A percentile compares a stretch with the other conserved stretches of the same genome.
phyloP scores from a whole-genome alignment of 2,329 filamentous ascomycete genomes.

The Pseudopyricularia cyperi region DNA sequence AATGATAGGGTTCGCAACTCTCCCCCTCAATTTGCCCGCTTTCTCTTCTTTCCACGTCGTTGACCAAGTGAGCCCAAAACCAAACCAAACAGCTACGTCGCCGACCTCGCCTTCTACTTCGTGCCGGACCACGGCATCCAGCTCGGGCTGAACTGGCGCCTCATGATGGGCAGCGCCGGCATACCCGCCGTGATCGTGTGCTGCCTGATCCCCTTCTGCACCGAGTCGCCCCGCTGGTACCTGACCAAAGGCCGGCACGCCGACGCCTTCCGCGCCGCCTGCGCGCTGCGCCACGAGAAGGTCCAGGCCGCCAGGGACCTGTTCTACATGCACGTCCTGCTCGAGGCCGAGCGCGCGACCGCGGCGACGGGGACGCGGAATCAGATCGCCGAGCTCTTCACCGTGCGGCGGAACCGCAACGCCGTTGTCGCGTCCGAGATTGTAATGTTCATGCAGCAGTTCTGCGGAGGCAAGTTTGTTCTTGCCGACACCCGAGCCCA shows the following conservation, averaged over 20 bases:
- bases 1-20: conserved; percentile 1
- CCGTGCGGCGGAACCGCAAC: conserved; percentile 47
- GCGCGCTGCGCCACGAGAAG: not conserved
- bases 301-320: not conserved
- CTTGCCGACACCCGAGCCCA: not conserved
- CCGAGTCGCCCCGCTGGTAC: conserved; percentile 36
- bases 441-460: conserved; percentile 57
- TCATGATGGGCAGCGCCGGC: conserved; percentile 58
- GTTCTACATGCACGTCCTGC: not conserved
- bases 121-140: conserved; percentile 38
- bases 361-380: conserved; percentile 24
- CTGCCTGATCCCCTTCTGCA: conserved; percentile 25
- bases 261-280: not conserved
- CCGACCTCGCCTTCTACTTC: conserved; percentile 47
- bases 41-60: no score
- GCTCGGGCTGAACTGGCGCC: conserved; percentile 48
- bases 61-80: not conserved
- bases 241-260: conserved; percentile 30
- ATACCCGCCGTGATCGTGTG: conserved; percentile 46
- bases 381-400: conserved; percentile 43
- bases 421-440: conserved; percentile 47
- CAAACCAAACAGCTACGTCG: conserved; percentile 30
- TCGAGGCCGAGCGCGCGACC: conserved; percentile 1
- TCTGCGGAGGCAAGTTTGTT: conserved; percentile 6
- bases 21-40: not conserved